Percentiles rank a stretch among this genome's conserved stretches.
Conservation (phyloP, 192 early-diverging fungal species). For the Podila epicladia region DNA sequence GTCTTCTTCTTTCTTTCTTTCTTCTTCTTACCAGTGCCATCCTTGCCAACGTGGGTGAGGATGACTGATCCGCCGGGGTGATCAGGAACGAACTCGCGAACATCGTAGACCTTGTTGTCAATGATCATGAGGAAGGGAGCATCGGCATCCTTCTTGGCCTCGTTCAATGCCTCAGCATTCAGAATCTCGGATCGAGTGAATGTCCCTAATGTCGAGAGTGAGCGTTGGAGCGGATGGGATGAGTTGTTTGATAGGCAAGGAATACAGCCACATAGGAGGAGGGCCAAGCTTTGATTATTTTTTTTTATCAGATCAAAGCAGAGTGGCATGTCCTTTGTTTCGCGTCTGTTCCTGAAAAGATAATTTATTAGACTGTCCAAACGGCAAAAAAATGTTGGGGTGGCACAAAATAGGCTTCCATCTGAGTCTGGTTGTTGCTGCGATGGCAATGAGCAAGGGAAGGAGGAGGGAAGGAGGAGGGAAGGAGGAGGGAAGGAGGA, state of each 20-base stretch:
- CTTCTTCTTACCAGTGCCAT: conserved; percentile 64
- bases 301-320: no score
- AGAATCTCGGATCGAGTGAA: conserved; percentile 51
- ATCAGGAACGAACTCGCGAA: conserved; percentile 75
- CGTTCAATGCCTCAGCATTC: conserved; percentile 23
- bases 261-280: background rate
- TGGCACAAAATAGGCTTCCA: background rate
- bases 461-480: background rate
- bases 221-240: background rate
- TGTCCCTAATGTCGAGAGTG: conserved; percentile 22
- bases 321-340: no score
- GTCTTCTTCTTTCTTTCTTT: conserved; percentile 5
- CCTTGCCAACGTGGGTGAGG: conserved; percentile 79
- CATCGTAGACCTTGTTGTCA: conserved; percentile 84
- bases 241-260: background rate
- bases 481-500: background rate
- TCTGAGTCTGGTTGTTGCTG: background rate
- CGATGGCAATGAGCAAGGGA: background rate
- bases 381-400: background rate
- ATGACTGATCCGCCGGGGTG: conserved; percentile 85
- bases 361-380: no score
- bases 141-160: conserved; percentile 45
- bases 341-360: no score
- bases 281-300: no score
- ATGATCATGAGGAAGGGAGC: conserved; percentile 70